These are phyloP conservation scores for Claviceps arundinis DNA, from an alignment of 2,329 filamentous ascomycete species.

Conservation along the genomic window DNA sequence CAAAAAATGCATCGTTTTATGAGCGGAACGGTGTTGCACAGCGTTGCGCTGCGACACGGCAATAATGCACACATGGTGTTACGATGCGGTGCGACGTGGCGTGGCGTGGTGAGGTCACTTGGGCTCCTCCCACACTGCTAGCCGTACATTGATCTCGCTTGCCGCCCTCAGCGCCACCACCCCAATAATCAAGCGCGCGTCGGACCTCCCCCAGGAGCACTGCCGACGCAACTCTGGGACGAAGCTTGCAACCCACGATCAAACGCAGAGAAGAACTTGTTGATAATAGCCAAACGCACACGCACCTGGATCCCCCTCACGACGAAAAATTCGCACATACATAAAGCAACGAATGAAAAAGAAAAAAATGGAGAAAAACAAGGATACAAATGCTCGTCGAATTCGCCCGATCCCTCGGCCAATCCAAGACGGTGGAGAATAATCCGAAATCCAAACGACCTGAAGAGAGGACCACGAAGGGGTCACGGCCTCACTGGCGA, in stretches of 20 bases:
- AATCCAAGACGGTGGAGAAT: not conserved
- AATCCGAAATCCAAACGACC: not conserved
- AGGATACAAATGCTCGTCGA: not conserved
- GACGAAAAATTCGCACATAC: too few relatives aligned
- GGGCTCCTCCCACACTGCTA: not conserved
- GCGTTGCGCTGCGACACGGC: not conserved
- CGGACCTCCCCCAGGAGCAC: too few relatives aligned
- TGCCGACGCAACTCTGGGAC: too few relatives aligned
- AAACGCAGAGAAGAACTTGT: too few relatives aligned
- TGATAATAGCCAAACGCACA: too few relatives aligned
- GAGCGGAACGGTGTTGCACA: conserved; percentile 10
- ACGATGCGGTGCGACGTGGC: not conserved
- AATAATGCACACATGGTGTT: not conserved
- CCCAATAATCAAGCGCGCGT: too few relatives aligned
- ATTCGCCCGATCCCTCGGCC: not conserved
- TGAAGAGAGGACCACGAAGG: not conserved
- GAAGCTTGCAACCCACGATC: too few relatives aligned
- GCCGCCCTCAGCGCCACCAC: too few relatives aligned
- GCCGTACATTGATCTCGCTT: too few relatives aligned
- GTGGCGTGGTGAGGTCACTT: too few relatives aligned
- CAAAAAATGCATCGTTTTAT: conserved; percentile 28
- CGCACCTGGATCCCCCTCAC: too few relatives aligned
- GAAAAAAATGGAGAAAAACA: not conserved
- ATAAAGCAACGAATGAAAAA: not conserved
- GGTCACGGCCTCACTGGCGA: not conserved